phyloP scores from a whole-genome alignment of 2,329 filamentous ascomycete genomes.

The Phyllosticta capitalensis region DNA sequence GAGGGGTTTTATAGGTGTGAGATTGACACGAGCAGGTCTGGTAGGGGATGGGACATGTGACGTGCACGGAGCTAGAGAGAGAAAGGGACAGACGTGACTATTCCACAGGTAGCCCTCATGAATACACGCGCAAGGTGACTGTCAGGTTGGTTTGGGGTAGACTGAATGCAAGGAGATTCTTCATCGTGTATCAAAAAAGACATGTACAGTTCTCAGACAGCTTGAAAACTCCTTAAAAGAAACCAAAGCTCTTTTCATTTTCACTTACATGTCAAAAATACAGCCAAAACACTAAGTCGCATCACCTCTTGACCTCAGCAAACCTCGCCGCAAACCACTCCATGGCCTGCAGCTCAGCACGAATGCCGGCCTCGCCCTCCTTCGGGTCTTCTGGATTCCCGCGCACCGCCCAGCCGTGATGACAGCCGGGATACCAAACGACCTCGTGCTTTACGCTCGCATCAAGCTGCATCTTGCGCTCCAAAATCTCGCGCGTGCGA shows the following conservation, averaged over 20 bases:
- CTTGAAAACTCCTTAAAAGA: too few relatives aligned
- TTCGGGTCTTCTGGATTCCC: conserved; percentile 25
- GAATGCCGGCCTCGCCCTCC: conserved; percentile 21
- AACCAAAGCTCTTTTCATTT: background rate
- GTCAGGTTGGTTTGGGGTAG: too few relatives aligned
- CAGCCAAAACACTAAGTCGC: background rate
- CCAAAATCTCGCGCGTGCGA: conserved; percentile 23
- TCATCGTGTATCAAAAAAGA: too few relatives aligned
- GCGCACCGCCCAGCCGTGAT: conserved; percentile 29
- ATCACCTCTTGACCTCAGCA: background rate
- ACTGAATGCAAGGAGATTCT: too few relatives aligned
- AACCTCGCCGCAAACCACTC: conserved; percentile 30
- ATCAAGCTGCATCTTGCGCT: conserved; percentile 21
- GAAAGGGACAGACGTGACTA: too few relatives aligned
- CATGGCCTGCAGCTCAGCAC: conserved; percentile 30
- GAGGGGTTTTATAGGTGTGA: too few relatives aligned
- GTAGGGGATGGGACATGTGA: too few relatives aligned
- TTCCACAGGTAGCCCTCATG: too few relatives aligned
- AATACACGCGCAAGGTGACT: too few relatives aligned
- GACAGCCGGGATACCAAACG: conserved; percentile 26
- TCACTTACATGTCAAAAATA: background rate
- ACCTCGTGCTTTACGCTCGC: conserved; percentile 20
- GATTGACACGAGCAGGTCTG: too few relatives aligned
- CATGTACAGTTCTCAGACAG: too few relatives aligned
- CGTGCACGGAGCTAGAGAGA: too few relatives aligned